These are phyloP conservation scores for Lactarius hatsudake DNA, from an alignment of 768 basidiomycete genomes.

Conservation along the genomic window DNA sequence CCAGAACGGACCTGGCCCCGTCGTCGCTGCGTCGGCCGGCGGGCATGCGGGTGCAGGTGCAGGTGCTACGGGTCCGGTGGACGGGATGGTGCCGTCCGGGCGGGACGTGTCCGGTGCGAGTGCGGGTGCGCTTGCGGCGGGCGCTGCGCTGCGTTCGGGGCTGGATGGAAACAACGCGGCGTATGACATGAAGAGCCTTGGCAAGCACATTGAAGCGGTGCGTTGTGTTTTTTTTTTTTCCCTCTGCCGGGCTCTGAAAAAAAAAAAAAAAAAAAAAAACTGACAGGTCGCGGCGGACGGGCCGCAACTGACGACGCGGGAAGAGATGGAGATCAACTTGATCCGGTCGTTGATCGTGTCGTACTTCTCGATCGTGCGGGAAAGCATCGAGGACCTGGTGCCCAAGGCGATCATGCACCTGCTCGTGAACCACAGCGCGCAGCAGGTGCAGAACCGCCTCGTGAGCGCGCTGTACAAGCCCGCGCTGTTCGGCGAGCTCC, in stretches of 20 bases:
- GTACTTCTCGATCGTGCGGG: slow-evolving; percentile 94
- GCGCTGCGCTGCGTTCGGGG: slow-evolving; percentile 51
- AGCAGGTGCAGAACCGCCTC: slow-evolving; percentile 93
- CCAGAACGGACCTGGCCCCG: slow-evolving; percentile 77
- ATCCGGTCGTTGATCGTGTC: slow-evolving; percentile 94
- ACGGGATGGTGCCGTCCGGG: slow-evolving; percentile 48
- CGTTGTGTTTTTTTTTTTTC: slow-evolving; percentile 37
- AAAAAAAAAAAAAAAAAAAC: too few species aligned
- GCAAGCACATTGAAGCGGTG: slow-evolving; percentile 96
- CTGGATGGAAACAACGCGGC: slow-evolving; percentile 80
- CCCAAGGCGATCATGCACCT: slow-evolving; percentile 99
- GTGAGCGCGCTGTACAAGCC: slow-evolving; percentile 96
- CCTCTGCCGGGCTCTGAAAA: too few species aligned
- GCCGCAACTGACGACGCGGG: slow-evolving; percentile 65
- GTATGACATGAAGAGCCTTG: slow-evolving; percentile 98
- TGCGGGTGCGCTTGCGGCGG: slow-evolving; percentile 35
- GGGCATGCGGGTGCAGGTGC: background rate
- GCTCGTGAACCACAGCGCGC: slow-evolving; percentile 93
- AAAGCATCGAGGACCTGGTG: slow-evolving; percentile 94
- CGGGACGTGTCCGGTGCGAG: slow-evolving; percentile 62
- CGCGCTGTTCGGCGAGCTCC: slow-evolving; percentile 81
- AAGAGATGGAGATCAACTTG: slow-evolving; percentile 95
- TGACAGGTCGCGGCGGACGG: slow-evolving; percentile 51
- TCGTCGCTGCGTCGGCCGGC: slow-evolving; percentile 36
- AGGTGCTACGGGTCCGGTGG: slow-evolving; percentile 36